Evolutionary conservation across 108 stramenopile species (phyloP), one percentile per base, ranked within the genome.

Genomic region (Parietichytrium sp.): DNA sequence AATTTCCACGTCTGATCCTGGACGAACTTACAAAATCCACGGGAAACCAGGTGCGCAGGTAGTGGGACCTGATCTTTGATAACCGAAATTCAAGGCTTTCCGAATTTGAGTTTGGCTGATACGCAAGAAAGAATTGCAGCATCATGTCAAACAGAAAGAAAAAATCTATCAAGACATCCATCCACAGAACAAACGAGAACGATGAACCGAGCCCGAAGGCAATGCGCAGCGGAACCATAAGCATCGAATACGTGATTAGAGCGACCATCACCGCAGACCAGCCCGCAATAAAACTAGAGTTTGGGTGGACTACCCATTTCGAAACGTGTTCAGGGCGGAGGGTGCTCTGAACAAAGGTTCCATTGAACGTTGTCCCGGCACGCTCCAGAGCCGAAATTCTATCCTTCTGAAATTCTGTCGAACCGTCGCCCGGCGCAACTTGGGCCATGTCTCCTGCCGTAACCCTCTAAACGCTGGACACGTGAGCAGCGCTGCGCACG

Each of bases 171-270:
- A 72, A 72, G 20, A 72, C 38, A 42, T 72, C 61, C 15, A 72
- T 72, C 61, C 61, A 72, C 16, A 72, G 61, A 16, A 42, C 61
- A 23, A 42, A 23, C 3, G 61, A 72, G 10, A 6, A 6, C 20
- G 8, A 13, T 10, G 42, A 45, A 42, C 61, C 61, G 20, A 72
- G 15, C 29, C 45, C 61, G 20, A 72, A 72, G 42, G 38, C 23
- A 38, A 72, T 72, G 42, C 61, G 61, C 8, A 72, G 23, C 38
- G 61, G 61, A 27, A 72, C 61, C 61, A 72, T 72, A 6, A 72
- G 42, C 16, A 42, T 72, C 10, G 61, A 33, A 42, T 72, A 72
- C 13, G 45, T 45, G 10, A 72, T 72, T 16, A 72, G 61, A 45
- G 45, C 10, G 42, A 33, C 45, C 33, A 72, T 45, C 38, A 72